Conservation (phyloP, 2,329 filamentous ascomycete genomes). For the Aspergillus pseudoterreus region DNA sequence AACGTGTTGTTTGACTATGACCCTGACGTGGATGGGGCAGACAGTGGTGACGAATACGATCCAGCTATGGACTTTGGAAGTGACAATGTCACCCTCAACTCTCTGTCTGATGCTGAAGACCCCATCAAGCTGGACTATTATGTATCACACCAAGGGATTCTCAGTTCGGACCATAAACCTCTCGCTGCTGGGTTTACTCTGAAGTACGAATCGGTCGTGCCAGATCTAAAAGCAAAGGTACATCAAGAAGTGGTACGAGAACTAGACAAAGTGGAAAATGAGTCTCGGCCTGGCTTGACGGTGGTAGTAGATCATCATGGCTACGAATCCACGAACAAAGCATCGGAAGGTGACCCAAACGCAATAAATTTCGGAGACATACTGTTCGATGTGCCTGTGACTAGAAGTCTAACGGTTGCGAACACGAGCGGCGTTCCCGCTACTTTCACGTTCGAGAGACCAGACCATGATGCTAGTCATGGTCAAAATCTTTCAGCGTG, state of each 20-base stretch:
- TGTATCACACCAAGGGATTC: conserved; percentile 80
- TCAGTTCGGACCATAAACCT: conserved; percentile 95
- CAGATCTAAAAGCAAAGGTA: conserved; percentile 76
- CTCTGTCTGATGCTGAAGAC: conserved; percentile 40
- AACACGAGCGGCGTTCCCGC: conserved; percentile 85
- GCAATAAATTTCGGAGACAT: conserved; percentile 77
- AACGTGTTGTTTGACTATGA: conserved; percentile 87
- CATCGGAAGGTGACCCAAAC: conserved; percentile 38
- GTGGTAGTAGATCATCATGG: conserved; percentile 67
- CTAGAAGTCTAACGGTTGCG: conserved; percentile 73
- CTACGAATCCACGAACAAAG: conserved; percentile 32
- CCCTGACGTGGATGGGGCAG: conserved; percentile 69
- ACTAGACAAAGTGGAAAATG: conserved; percentile 87
- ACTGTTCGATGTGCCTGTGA: conserved; percentile 63
- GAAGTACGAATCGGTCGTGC: conserved; percentile 80
- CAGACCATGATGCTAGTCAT: conserved; percentile 46
- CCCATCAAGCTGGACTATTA: conserved; percentile 64
- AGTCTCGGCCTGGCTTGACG: conserved; percentile 76
- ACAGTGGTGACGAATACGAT: conserved; percentile 55
- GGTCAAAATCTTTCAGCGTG: conserved; percentile 55
- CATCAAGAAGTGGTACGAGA: conserved; percentile 84
- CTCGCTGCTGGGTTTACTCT: conserved; percentile 78
- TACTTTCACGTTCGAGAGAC: conserved; percentile 73
- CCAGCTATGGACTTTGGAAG: conserved; percentile 52
- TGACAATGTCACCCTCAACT: conserved; percentile 27